These are phyloP conservation scores for Cyclanthera cordifolia DNA, from an alignment of 306 rosid species.

Conservation along the genomic window DNA sequence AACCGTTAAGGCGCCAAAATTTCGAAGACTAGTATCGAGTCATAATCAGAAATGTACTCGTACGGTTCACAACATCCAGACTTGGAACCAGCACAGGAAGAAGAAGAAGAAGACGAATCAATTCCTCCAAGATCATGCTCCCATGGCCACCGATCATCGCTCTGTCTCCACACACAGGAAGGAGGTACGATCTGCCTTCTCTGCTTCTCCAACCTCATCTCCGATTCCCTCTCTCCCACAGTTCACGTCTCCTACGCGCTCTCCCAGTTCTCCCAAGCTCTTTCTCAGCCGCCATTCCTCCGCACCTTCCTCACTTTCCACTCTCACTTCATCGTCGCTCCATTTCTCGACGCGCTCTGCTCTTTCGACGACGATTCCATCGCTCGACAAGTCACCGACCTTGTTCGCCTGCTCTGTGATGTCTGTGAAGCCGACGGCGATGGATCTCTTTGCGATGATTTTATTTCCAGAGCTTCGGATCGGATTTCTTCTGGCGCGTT, in stretches of 20 bases:
- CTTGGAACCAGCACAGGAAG: conserved; percentile 6
- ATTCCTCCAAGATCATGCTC: conserved; percentile 28
- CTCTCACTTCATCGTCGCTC: conserved; percentile 59
- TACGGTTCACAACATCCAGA: conserved; percentile 26
- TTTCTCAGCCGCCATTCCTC: conserved; percentile 51
- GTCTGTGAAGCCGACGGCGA: conserved; percentile 8
- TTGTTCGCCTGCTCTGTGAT: conserved; percentile 35
- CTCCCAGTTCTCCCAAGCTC: conserved; percentile 66
- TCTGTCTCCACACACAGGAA: conserved; percentile 43
- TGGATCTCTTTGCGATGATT: conserved; percentile 30
- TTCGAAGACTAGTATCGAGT: not conserved
- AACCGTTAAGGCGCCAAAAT: conserved; percentile 12
- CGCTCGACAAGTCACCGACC: conserved; percentile 42
- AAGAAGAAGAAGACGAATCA: conserved; percentile 19
- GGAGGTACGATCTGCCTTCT: conserved; percentile 78
- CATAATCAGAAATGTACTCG: conserved; percentile 20
- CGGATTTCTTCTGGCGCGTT: conserved; percentile 43
- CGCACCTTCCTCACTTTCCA: conserved; percentile 54
- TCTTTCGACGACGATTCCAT: conserved; percentile 56
- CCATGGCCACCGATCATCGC: conserved; percentile 69
- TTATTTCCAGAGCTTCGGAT: conserved; percentile 43
- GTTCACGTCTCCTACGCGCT: conserved; percentile 80
- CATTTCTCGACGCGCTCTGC: conserved; percentile 53
- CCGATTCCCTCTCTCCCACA: conserved; percentile 66
- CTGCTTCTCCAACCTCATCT: conserved; percentile 75